phyloP scores from a whole-genome alignment of 2,329 filamentous ascomycete genomes.

The Hymenoscyphus infarciens region DNA sequence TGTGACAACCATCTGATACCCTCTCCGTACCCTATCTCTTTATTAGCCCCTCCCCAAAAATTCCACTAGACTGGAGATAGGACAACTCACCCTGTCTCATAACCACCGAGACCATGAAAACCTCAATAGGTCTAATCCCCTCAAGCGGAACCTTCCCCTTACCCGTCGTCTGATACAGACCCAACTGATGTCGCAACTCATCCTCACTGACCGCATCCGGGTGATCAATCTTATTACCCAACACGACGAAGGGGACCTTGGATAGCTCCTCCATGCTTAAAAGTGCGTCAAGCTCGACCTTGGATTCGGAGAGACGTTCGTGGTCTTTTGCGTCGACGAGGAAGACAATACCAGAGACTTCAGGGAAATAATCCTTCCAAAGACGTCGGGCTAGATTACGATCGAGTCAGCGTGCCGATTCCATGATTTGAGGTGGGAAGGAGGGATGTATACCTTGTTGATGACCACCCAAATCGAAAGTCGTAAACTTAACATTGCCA shows the following conservation, averaged over 20 bases:
- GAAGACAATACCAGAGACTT: slow-evolving; percentile 96
- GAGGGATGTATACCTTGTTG: slow-evolving; percentile 65
- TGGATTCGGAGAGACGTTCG: slow-evolving; percentile 89
- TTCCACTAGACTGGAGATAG: background rate
- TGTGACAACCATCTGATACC: slow-evolving; percentile 89
- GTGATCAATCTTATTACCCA: slow-evolving; percentile 99
- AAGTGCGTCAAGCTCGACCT: slow-evolving; percentile 93
- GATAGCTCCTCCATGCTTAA: slow-evolving; percentile 94
- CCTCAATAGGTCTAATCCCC: slow-evolving; percentile 90
- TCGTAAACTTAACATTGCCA: slow-evolving; percentile 91
- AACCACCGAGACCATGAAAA: slow-evolving; percentile 99
- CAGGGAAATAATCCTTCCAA: slow-evolving; percentile 96
- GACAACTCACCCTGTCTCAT: slow-evolving; percentile 78
- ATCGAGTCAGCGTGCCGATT: background rate
- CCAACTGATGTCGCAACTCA: slow-evolving; percentile 85
- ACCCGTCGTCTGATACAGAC: slow-evolving; percentile 92
- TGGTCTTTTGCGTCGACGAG: slow-evolving; percentile 96
- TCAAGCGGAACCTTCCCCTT: slow-evolving; percentile 93
- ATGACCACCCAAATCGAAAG: slow-evolving; percentile 89
- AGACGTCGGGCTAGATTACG: slow-evolving; percentile 72
- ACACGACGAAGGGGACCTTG: slow-evolving; percentile 92
- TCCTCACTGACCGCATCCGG: slow-evolving; percentile 94
- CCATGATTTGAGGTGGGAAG: background rate
- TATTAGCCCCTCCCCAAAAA: slow-evolving; percentile 7
- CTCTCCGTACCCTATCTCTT: slow-evolving; percentile 69